A percentile compares a stretch with the other conserved stretches of the same genome.
Conservation (phyloP, 768 basidiomycete species). For the Termitomyces sp. region DNA sequence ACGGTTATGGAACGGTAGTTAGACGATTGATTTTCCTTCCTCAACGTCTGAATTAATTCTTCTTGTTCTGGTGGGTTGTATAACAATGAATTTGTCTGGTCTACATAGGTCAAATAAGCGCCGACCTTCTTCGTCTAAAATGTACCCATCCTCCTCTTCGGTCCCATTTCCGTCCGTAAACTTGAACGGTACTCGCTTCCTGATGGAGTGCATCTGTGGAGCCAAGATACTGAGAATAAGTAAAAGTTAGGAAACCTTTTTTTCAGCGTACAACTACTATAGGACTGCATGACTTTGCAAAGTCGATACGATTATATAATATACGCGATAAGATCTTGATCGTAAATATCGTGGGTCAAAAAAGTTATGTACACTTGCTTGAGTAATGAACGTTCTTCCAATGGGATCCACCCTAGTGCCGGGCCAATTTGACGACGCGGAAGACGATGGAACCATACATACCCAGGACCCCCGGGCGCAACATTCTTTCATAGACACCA, state of each 20-base stretch:
- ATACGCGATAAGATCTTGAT: background rate
- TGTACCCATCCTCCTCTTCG: constrained; percentile 19
- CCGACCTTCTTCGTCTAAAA: constrained; percentile 53
- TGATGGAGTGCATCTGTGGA: constrained; percentile 28
- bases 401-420: constrained; percentile 31
- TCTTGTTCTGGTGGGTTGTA: constrained; percentile 47
- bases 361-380: background rate
- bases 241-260: background rate
- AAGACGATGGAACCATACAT: constrained; percentile 21
- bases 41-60: constrained; percentile 44
- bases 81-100: background rate
- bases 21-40: constrained; percentile 33
- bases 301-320: background rate
- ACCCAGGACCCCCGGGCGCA: constrained; percentile 18
- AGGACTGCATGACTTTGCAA: too few relatives aligned
- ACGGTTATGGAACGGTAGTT: constrained; percentile 34
- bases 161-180: constrained; percentile 23
- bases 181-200: constrained; percentile 42
- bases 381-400: background rate
- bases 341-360: background rate
- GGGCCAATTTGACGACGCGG: constrained; percentile 63
- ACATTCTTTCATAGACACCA: constrained; percentile 39
- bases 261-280: background rate
- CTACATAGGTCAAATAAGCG: background rate
- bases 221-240: background rate